Evolutionary conservation across 441 rosid genomes (phyloP).

Genomic region (Pelargonium cotyledonis): DNA sequence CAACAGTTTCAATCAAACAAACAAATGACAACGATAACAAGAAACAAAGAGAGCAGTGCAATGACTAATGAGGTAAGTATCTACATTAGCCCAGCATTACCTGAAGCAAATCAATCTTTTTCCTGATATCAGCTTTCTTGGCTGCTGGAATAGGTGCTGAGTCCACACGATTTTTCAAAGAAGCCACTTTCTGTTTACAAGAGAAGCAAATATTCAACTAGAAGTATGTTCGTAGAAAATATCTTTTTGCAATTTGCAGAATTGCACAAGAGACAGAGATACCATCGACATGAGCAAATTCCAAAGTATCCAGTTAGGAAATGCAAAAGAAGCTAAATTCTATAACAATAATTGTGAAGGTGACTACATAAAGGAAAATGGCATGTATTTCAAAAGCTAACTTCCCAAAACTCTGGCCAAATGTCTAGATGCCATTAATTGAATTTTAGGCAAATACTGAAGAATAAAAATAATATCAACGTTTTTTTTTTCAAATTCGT

Average conservation of each 20-base stretch:
- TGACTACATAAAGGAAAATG: background rate
- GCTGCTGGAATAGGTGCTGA: constrained; percentile 75
- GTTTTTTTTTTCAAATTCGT: background rate
- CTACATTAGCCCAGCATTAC: constrained; percentile 25
- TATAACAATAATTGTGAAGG: background rate
- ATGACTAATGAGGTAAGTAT: background rate
- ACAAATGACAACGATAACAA: background rate
- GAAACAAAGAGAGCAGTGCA: background rate
- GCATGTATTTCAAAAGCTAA: too few relatives aligned
- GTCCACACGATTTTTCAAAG: constrained; percentile 71
- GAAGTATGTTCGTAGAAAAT: too few relatives aligned
- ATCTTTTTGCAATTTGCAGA: background rate
- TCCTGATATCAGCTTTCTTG: constrained; percentile 78
- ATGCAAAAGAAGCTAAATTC: background rate
- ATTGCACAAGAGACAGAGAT: background rate
- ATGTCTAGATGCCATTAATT: background rate
- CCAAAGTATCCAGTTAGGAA: background rate
- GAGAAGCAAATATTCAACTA: background rate
- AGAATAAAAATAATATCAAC: background rate
- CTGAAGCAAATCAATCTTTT: constrained; percentile 69
- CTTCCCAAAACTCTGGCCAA: background rate
- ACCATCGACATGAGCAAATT: background rate
- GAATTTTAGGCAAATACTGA: background rate
- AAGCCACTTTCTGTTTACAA: constrained; percentile 61
- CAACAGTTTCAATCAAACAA: background rate